Evolutionary conservation across 2,329 filamentous ascomycete genomes (phyloP), one percentile per base, ranked within the genome.

Genomic region (Colletotrichum costaricense): DNA sequence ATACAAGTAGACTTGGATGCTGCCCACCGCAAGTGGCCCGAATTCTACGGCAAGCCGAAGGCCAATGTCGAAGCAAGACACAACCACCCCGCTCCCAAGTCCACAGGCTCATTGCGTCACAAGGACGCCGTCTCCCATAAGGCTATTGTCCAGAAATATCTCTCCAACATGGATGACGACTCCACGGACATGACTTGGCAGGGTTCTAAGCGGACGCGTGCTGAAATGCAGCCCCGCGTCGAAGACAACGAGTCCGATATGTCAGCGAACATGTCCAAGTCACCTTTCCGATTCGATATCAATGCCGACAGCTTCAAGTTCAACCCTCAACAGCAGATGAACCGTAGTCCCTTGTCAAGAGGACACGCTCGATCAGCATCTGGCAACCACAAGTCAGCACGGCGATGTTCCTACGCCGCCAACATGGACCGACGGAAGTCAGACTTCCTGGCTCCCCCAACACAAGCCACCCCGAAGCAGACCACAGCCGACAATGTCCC

Each of bases 221-320:
- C 86, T 19, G 85, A 87, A 75, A 88, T 89, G 87, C 88, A 89
- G 70, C 84, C 88, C 11, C 86, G 86, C 63, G 88, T 88, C 46
- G 86, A 89, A 67, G 87, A 89, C 64, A 86, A 85, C 79, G 87
- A 87, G 67, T 86, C 86, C 2, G 87, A 89, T 74, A 81, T 84
- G 49, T 88, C 87, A 8, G 84, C 82, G 28, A 79, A 85, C 38
- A 79, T 87, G 54, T 82, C 82, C 74, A 84, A 82, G 64, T 83
- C 85, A 14, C 84, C 84, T 4, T 74, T 76, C 7, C 74, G 75
- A 35, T 75, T 76, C n/a, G 75, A 76, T 3, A 73, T 76, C 7
- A 64, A 70, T n/a, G 74, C 74, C 49, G 71, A 75, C 4, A 76
- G 77, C 11, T 77, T 79, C 54, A 80, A 78, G n/a, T 79, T 80